Conservation (phyloP, 75 land plant genomes). For the Pinus tabuliformis region DNA sequence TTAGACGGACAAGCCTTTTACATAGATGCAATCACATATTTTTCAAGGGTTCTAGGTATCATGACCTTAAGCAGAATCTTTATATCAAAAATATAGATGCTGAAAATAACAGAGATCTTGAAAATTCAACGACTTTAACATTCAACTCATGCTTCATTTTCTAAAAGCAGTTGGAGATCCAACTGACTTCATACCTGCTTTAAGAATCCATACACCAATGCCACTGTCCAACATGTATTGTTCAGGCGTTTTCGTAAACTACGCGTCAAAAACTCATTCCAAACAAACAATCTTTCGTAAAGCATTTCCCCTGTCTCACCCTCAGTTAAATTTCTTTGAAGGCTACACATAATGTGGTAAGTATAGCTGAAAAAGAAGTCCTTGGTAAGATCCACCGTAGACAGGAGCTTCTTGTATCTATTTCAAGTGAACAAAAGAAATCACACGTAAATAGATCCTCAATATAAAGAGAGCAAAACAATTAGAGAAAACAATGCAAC, state of each 20-base stretch:
- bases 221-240: conserved; percentile 72
- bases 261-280: conserved; percentile 79
- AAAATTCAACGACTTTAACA: too few species aligned
- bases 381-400: conserved; percentile 75
- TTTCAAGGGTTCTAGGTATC: too few species aligned
- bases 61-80: too few species aligned
- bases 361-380: conserved; percentile 91
- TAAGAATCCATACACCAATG: conserved; percentile 85
- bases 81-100: too few species aligned
- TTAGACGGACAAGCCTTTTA: too few species aligned
- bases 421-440: conserved; percentile 17
- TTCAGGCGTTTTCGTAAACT: conserved; percentile 60
- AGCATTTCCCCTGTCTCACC: conserved; percentile 28
- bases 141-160: too few species aligned
- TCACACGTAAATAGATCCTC: conserved; percentile 1
- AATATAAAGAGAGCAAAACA: too few species aligned
- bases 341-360: conserved; percentile 66
- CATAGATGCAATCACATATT: too few species aligned
- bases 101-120: too few species aligned
- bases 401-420: conserved; percentile 80
- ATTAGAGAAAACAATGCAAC: too few species aligned
- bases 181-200: conserved; percentile 44
- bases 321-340: conserved; percentile 58
- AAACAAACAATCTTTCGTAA: conserved; percentile 83
- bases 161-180: too few species aligned